Percentiles rank a stretch among this genome's conserved stretches.
phyloP scores from a whole-genome alignment of 495 filamentous ascomycete genomes.

The Rusavskia elegans region DNA sequence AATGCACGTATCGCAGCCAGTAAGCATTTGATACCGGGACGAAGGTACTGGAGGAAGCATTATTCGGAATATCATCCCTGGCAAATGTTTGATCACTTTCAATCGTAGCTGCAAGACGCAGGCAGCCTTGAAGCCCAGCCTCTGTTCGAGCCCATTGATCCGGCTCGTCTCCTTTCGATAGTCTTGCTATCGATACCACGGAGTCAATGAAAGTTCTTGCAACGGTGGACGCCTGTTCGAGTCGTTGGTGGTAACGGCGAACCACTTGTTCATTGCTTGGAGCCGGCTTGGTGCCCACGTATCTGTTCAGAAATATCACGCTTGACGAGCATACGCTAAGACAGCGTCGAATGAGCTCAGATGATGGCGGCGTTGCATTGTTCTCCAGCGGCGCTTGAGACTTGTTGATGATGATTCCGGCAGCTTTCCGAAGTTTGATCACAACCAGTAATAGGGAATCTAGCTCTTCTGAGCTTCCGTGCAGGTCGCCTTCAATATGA shows the following conservation, averaged over 20 bases:
- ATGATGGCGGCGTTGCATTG: not conserved
- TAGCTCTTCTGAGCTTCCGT: constrained; percentile 47
- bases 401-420: constrained; percentile 33
- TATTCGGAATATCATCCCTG: not conserved
- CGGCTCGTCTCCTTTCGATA: constrained; percentile 22
- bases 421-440: constrained; percentile 44
- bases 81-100: not conserved
- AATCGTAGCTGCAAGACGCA: constrained; percentile 20
- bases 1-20: constrained; percentile 45
- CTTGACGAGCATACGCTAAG: constrained; percentile 3
- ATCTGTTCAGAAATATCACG: constrained; percentile 23
- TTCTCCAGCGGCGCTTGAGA: constrained; percentile 4
- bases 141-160: constrained; percentile 30
- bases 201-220: constrained; percentile 38
- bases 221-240: constrained; percentile 28
- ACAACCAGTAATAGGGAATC: constrained; percentile 53
- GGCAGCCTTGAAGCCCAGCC: constrained; percentile 36
- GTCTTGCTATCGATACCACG: constrained; percentile 32
- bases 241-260: constrained; percentile 38
- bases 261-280: constrained; percentile 29
- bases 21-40: constrained; percentile 65
- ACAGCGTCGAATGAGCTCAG: not conserved
- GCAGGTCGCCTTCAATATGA: constrained; percentile 38
- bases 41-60: constrained; percentile 9
- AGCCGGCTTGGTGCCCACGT: constrained; percentile 32